A percentile compares a stretch with the other conserved stretches of the same genome.
phyloP scores from a whole-genome alignment of 1,284 basidiomycete genomes.

The Melampsora americana region DNA sequence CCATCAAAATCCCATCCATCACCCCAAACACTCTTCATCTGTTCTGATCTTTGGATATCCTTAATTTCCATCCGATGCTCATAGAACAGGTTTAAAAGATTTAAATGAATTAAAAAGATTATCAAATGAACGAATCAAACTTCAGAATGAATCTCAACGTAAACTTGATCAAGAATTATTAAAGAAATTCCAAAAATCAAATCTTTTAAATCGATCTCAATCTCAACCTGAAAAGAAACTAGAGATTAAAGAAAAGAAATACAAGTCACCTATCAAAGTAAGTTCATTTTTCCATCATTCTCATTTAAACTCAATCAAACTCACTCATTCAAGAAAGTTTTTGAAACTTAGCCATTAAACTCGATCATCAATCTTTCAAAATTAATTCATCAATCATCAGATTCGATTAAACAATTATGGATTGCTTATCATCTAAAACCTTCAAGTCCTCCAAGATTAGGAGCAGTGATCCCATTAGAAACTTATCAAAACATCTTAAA shows the following conservation, averaged over 20 bases:
- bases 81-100: conserved; percentile 25
- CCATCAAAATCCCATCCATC: no score
- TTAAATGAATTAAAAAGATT: conserved; percentile 36
- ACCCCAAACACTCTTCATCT: no score
- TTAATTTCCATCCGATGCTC: no score
- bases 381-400: conserved; percentile 68
- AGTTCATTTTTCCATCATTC: not conserved
- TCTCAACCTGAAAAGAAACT: not conserved
- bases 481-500: conserved; percentile 70
- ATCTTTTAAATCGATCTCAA: no score
- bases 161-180: conserved; percentile 33
- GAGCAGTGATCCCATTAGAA: conserved; percentile 69
- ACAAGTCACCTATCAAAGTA: conserved; percentile 39
- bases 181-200: conserved; percentile 13
- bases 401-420: conserved; percentile 76
- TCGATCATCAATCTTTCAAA: conserved; percentile 73
- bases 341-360: conserved; percentile 65
- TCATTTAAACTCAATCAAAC: not conserved
- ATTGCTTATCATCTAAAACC: conserved; percentile 68
- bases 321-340: not conserved
- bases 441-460: conserved; percentile 67
- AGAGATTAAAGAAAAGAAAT: conserved; percentile 11
- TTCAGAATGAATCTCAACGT: conserved; percentile 11
- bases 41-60: no score
- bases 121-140: conserved; percentile 15